Conservation (phyloP, 805 yeast species). For the Candida nitratophila region DNA sequence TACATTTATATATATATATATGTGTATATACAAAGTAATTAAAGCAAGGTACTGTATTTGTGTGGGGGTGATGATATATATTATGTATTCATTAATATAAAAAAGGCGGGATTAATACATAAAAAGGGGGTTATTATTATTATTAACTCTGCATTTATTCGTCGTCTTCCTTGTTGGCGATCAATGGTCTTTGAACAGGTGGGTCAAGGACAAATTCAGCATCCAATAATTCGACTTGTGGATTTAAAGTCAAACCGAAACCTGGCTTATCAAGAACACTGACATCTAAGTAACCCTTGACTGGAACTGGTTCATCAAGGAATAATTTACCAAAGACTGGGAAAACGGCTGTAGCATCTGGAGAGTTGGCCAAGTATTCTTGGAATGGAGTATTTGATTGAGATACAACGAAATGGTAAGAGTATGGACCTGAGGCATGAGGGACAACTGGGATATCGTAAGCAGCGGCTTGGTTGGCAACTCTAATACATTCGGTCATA, state of each 20-base stretch:
- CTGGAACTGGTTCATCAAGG: conserved; percentile 40
- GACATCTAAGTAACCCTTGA: conserved; percentile 34
- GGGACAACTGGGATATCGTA: conserved; percentile 48
- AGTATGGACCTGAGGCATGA: conserved; percentile 48
- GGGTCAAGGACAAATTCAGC: conserved; percentile 34
- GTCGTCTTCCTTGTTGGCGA: conserved; percentile 4
- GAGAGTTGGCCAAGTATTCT: conserved; percentile 44
- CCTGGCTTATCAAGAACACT: conserved; percentile 39
- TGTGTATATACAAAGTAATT: no score
- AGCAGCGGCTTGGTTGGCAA: conserved; percentile 44
- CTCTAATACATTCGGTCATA: conserved; percentile 38
- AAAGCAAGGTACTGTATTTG: no score
- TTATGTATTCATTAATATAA: no score
- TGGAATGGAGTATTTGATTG: conserved; percentile 47
- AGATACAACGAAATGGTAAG: conserved; percentile 42
- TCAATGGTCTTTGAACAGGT: conserved; percentile 31
- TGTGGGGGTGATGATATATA: no score
- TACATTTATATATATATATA: no score
- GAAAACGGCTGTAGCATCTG: conserved; percentile 27
- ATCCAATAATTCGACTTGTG: conserved; percentile 32
- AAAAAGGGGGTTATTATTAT: no score
- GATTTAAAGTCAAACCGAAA: conserved; percentile 41
- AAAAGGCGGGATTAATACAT: no score
- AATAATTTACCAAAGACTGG: conserved; percentile 43
- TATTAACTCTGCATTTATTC: neutral